A percentile compares a stretch with the other conserved stretches of the same genome.
These are phyloP conservation scores for Xylaria flabelliformis DNA, from an alignment of 495 filamentous ascomycete genomes.

Conservation along the genomic window DNA sequence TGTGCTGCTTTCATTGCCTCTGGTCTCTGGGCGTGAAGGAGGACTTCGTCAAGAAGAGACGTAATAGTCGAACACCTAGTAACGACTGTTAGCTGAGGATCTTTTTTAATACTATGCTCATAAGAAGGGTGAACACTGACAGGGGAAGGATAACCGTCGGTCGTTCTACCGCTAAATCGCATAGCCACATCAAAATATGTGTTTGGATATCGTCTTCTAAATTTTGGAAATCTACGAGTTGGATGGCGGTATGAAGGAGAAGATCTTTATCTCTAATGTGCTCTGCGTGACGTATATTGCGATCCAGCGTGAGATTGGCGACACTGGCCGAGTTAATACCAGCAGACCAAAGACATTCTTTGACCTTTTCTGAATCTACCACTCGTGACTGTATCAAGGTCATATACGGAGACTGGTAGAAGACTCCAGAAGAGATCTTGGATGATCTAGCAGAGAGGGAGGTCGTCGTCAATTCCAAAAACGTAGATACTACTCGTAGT, in stretches of 20 bases:
- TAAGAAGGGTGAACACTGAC: constrained; percentile 42
- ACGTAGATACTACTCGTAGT: constrained; percentile 62
- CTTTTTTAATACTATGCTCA: background rate
- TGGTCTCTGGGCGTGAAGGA: constrained; percentile 60
- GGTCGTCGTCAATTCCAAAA: constrained; percentile 62
- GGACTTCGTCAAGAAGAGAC: constrained; percentile 58
- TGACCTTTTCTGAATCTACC: constrained; percentile 53
- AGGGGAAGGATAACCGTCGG: constrained; percentile 58
- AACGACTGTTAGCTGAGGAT: constrained; percentile 24
- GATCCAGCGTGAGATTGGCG: constrained; percentile 39
- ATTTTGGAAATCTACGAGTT: constrained; percentile 63
- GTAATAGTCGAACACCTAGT: constrained; percentile 56
- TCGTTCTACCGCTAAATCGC: constrained; percentile 51
- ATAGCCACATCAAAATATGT: constrained; percentile 59
- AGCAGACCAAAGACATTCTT: constrained; percentile 59
- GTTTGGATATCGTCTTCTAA: constrained; percentile 61
- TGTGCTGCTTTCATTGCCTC: constrained; percentile 59
- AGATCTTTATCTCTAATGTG: constrained; percentile 61
- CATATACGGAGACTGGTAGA: constrained; percentile 57
- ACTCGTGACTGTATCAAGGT: constrained; percentile 56
- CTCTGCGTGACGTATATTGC: constrained; percentile 50
- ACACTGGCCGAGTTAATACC: constrained; percentile 51
- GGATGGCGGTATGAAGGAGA: constrained; percentile 61
- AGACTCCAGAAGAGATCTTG: constrained; percentile 39
- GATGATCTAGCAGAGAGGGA: constrained; percentile 34